Base-by-base conservation (phyloP, 371 early-diverging fungal species). In the Saksenaea vasiformis region DNA sequence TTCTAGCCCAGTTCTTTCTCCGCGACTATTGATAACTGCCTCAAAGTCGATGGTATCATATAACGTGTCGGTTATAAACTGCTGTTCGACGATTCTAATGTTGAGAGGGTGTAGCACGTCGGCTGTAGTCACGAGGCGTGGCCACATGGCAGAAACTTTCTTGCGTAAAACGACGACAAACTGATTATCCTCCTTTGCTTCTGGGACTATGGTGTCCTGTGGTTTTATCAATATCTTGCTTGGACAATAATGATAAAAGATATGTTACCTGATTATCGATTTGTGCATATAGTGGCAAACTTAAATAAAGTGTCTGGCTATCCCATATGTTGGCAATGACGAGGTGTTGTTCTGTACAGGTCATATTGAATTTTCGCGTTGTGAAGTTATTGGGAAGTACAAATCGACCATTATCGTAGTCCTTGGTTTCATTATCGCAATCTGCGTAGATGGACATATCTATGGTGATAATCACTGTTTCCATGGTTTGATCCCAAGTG, bases 1-100 rank as follows among this genome's bases (percentile, higher is more conserved):
- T 47, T 47, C 51, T 22, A 47, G 51, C 51, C 51, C 51, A n/a
- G 51, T 47, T 22, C 51, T 47, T 17, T 47, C 51, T 47, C 51
- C 51, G 51, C 51, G 51, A 22, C 51, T 22, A 11, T 22, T 47
- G 22, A 47, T 22, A 10, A 47, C 51, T 22, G 51, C 51, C 8
- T 47, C 51, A 22, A 47, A 47, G 51, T 47, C 51, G 51, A 47
- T 47, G 10, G 51, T 47, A 9, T 47, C 51, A 22, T 47, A 47
- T n/a, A 22, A 47, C 22, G 51, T 17, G 17, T 17, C 22, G 22
- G 22, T 2, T 22, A 11, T 22, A 22, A 22, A 22, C 51, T 22
- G n/a, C 22, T 22, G 51, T 47, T 47, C 51, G 22, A 22, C 24
- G 24, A n/a, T 22, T 0, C 5, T 47, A 5, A 47, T 47, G 22